phyloP scores from a whole-genome alignment of 2,329 filamentous ascomycete genomes.

The Trichoderma citrinoviride region DNA sequence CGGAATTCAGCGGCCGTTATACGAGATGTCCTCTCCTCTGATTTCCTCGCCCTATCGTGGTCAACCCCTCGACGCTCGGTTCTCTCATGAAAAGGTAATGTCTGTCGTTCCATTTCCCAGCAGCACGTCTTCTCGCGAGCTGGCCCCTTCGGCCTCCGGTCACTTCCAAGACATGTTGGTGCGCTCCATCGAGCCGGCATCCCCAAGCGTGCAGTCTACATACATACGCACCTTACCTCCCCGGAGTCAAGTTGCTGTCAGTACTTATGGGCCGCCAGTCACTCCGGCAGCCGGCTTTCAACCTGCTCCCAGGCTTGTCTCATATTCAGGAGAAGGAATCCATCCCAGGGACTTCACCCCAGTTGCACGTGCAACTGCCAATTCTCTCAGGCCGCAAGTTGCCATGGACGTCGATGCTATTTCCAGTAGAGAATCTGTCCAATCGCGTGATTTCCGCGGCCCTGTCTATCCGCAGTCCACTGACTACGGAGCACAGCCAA shows the following conservation, averaged over 20 bases:
- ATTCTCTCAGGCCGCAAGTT: background rate
- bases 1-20: slow-evolving; percentile 23
- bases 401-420: slow-evolving; percentile 6
- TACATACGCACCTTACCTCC: slow-evolving; percentile 37
- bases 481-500: background rate
- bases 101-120: slow-evolving; percentile 24
- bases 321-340: slow-evolving; percentile 24
- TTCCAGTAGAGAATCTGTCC: slow-evolving; percentile 18
- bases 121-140: slow-evolving; percentile 27
- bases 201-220: slow-evolving; percentile 37
- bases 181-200: slow-evolving; percentile 46
- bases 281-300: slow-evolving; percentile 22
- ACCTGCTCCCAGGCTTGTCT: slow-evolving; percentile 25
- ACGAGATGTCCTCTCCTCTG: slow-evolving; percentile 6
- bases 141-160: slow-evolving; percentile 28
- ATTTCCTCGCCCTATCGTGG: slow-evolving; percentile 14
- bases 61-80: slow-evolving; percentile 16
- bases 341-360: slow-evolving; percentile 20
- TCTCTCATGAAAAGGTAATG: slow-evolving; percentile 31
- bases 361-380: background rate
- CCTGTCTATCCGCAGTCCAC: background rate
- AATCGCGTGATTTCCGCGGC: slow-evolving; percentile 9
- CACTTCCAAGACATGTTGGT: slow-evolving; percentile 44
- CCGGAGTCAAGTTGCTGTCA: slow-evolving; percentile 28
- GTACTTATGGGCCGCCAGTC: slow-evolving; percentile 25